These are phyloP conservation scores for Metschnikowia baotianmanensis DNA, from an alignment of 805 yeast genomes.

Conservation along the genomic window DNA sequence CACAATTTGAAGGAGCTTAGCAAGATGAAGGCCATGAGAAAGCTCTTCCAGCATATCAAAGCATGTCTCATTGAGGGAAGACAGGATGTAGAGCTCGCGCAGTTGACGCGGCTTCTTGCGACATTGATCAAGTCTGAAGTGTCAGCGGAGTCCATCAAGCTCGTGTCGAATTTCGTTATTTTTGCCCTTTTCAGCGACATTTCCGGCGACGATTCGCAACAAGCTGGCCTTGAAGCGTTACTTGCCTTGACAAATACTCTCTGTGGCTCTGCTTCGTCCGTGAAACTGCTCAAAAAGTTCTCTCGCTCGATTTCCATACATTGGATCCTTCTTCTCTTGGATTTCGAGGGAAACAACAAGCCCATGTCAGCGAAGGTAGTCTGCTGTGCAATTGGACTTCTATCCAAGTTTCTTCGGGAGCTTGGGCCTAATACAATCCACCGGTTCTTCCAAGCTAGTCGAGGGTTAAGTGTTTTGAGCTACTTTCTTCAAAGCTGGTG, in stretches of 20 bases:
- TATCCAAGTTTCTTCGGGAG: slow-evolving; percentile 48
- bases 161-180: slow-evolving; percentile 48
- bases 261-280: slow-evolving; percentile 39
- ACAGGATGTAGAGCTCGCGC: slow-evolving; percentile 11
- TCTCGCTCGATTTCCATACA: slow-evolving; percentile 59
- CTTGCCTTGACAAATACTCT: slow-evolving; percentile 35
- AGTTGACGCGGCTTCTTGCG: slow-evolving; percentile 23
- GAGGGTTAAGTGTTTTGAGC: slow-evolving; percentile 50
- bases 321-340: slow-evolving; percentile 58
- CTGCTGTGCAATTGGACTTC: slow-evolving; percentile 40
- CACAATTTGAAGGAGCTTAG: slow-evolving; percentile 54
- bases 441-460: slow-evolving; percentile 46
- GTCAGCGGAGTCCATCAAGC: slow-evolving; percentile 52
- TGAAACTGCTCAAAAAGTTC: slow-evolving; percentile 41
- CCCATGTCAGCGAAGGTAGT: slow-evolving; percentile 32
- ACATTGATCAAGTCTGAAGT: slow-evolving; percentile 38
- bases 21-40: slow-evolving; percentile 48
- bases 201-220: slow-evolving; percentile 29
- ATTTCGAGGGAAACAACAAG: slow-evolving; percentile 24
- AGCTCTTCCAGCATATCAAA: slow-evolving; percentile 51
- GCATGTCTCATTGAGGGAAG: slow-evolving; percentile 16
- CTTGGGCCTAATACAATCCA: slow-evolving; percentile 47
- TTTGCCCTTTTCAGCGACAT: slow-evolving; percentile 45
- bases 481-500: slow-evolving; percentile 47
- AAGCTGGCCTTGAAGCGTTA: slow-evolving; percentile 33